Evolutionary conservation across 1,284 basidiomycete species (phyloP).

Genomic region (Xerocomus amazonicus): DNA sequence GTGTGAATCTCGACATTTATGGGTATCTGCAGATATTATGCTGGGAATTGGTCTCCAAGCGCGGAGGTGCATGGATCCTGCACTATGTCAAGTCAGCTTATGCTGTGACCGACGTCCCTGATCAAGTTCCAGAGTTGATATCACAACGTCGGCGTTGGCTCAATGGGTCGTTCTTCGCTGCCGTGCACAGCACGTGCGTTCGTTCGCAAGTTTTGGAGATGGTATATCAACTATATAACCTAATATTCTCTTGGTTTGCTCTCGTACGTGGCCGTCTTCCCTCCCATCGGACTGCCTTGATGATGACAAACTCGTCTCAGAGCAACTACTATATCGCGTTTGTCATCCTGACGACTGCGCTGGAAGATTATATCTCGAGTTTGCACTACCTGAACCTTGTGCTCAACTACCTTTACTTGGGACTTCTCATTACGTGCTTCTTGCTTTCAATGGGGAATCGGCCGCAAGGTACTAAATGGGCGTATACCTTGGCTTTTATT

Average conservation of each 20-base stretch:
- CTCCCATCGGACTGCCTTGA: background rate
- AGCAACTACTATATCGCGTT: slow-evolving; percentile 92
- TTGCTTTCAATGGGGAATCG: slow-evolving; percentile 88
- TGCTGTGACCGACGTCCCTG: slow-evolving; percentile 89
- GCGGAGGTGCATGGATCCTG: slow-evolving; percentile 81
- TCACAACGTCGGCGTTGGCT: slow-evolving; percentile 94
- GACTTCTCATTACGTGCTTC: slow-evolving; percentile 86
- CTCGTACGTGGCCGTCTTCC: slow-evolving; percentile 48
- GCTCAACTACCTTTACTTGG: slow-evolving; percentile 85
- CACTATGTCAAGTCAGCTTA: slow-evolving; percentile 94
- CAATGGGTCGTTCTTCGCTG: slow-evolving; percentile 97
- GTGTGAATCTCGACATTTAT: slow-evolving; percentile 6
- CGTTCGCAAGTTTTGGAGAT: slow-evolving; percentile 89
- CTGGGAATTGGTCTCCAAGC: slow-evolving; percentile 92
- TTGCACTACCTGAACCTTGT: slow-evolving; percentile 73
- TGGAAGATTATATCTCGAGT: slow-evolving; percentile 64
- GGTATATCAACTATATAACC: slow-evolving; percentile 86
- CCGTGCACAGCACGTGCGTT: slow-evolving; percentile 80
- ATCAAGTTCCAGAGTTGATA: slow-evolving; percentile 85
- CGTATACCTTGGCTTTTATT: slow-evolving; percentile 77
- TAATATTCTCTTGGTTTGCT: slow-evolving; percentile 91
- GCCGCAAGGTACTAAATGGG: slow-evolving; percentile 84
- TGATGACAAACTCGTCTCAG: slow-evolving; percentile 33
- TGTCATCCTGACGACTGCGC: slow-evolving; percentile 67
- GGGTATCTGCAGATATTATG: slow-evolving; percentile 65